These are phyloP conservation scores for Heracleum sosnowskyi DNA, from an alignment of 129 eudicot species.

Conservation along the genomic window DNA sequence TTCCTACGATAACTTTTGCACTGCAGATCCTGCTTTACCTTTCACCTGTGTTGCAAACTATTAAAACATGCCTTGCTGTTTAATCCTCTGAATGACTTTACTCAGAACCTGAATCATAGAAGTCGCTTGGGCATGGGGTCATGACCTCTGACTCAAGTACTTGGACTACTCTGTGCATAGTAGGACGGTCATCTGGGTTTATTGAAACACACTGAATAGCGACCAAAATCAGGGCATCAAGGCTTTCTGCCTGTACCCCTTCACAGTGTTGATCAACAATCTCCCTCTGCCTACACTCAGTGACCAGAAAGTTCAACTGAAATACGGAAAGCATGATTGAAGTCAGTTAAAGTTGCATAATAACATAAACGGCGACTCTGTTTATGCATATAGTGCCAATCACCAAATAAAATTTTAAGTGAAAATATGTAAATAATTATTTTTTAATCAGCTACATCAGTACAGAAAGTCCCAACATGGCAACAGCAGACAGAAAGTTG, in stretches of 20 bases:
- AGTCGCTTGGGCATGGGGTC: conserved; percentile 99
- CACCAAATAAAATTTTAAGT: neutral
- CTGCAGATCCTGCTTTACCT: conserved; percentile 26
- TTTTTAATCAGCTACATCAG: neutral
- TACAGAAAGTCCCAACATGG: neutral
- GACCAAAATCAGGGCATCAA: conserved; percentile 60
- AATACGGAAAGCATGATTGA: neutral
- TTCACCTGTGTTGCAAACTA: conserved; percentile 23
- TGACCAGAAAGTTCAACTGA: conserved; percentile 75
- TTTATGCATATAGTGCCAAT: neutral
- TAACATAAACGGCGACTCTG: neutral
- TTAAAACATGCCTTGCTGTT: conserved; percentile 20
- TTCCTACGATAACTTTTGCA: conserved; percentile 17
- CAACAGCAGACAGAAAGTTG: neutral
- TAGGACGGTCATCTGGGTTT: conserved; percentile 87
- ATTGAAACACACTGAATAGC: conserved; percentile 87
- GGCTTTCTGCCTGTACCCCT: conserved; percentile 75
- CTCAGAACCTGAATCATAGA: conserved; percentile 83
- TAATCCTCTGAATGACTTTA: conserved; percentile 23
- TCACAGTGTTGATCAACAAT: conserved; percentile 75
- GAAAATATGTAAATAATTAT: neutral
- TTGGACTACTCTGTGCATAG: conserved; percentile 90
- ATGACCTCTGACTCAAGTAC: conserved; percentile 91
- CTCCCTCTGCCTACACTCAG: conserved; percentile 82
- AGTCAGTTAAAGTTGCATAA: neutral